Evolutionary conservation across 1,284 basidiomycete species (phyloP).

Genomic region (Lentinus polychrous): DNA sequence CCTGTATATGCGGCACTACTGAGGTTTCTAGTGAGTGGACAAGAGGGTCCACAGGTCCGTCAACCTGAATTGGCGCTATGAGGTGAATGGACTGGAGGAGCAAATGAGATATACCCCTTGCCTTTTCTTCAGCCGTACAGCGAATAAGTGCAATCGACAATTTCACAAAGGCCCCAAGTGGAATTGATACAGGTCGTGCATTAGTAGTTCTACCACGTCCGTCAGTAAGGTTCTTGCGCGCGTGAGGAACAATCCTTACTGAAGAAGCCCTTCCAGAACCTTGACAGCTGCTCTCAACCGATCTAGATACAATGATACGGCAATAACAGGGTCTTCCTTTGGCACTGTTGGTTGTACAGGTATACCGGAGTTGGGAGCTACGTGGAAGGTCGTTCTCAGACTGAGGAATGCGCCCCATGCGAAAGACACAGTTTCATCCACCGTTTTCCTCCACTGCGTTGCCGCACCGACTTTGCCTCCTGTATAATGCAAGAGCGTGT

Average conservation of each 20-base stretch:
- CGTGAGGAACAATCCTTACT: conserved; percentile 33
- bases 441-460: conserved; percentile 61
- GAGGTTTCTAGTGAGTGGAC: conserved; percentile 48
- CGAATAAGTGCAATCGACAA: conserved; percentile 48
- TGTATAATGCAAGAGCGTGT: conserved; percentile 54
- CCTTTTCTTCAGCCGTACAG: conserved; percentile 50
- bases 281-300: conserved; percentile 47
- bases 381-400: conserved; percentile 50
- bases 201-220: conserved; percentile 41
- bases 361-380: background rate
- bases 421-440: conserved; percentile 60
- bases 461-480: conserved; percentile 74
- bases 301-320: conserved; percentile 52
- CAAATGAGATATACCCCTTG: conserved; percentile 12
- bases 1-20: conserved; percentile 47
- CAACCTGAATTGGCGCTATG: conserved; percentile 28
- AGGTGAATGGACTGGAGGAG: background rate
- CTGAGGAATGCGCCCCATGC: conserved; percentile 53
- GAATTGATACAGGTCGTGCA: conserved; percentile 65
- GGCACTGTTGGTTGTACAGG: conserved; percentile 7
- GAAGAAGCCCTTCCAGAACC: conserved; percentile 48
- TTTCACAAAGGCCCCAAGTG: conserved; percentile 54
- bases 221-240: background rate
- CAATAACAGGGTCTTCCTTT: conserved; percentile 30
- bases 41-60: conserved; percentile 41